A percentile compares a stretch with the other conserved stretches of the same genome.
These are phyloP conservation scores for Macadamia integrifolia DNA, from an alignment of 164 flowering plant species.

Conservation along the genomic window DNA sequence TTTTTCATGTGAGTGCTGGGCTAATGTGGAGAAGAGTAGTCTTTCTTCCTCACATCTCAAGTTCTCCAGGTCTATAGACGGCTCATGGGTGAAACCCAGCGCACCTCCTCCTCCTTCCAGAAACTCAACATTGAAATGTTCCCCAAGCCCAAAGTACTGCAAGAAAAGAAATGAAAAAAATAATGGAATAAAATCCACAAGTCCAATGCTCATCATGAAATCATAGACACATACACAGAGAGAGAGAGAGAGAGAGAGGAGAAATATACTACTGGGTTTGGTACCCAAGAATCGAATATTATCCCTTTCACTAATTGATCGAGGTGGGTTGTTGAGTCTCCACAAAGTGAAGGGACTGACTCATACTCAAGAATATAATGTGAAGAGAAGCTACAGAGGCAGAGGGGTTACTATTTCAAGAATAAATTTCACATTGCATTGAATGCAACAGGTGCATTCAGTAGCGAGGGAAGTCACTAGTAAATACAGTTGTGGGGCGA, in stretches of 20 bases:
- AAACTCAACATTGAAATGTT: slow-evolving; percentile 25
- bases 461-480: not conserved
- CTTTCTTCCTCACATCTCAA: slow-evolving; percentile 23
- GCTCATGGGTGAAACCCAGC: slow-evolving; percentile 13
- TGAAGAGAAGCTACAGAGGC: not conserved
- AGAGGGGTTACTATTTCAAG: too few relatives aligned
- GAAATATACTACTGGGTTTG: not conserved
- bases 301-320: not conserved
- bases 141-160: slow-evolving; percentile 36
- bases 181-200: too few relatives aligned
- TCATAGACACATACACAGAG: too few relatives aligned
- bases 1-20: slow-evolving; percentile 27
- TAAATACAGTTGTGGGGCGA: slow-evolving; percentile 10
- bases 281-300: not conserved
- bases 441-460: slow-evolving; percentile 5
- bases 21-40: slow-evolving; percentile 2
- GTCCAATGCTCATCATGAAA: too few relatives aligned
- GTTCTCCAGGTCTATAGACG: slow-evolving; percentile 13
- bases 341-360: not conserved
- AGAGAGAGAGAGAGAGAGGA: too few relatives aligned
- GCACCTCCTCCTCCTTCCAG: slow-evolving; percentile 21
- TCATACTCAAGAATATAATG: not conserved
- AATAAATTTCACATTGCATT: slow-evolving; percentile 3
- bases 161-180: too few relatives aligned
- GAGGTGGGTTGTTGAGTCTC: not conserved